Base-by-base conservation (phyloP, 2,329 filamentous ascomycete genomes). In the Claviceps fusiformis region DNA sequence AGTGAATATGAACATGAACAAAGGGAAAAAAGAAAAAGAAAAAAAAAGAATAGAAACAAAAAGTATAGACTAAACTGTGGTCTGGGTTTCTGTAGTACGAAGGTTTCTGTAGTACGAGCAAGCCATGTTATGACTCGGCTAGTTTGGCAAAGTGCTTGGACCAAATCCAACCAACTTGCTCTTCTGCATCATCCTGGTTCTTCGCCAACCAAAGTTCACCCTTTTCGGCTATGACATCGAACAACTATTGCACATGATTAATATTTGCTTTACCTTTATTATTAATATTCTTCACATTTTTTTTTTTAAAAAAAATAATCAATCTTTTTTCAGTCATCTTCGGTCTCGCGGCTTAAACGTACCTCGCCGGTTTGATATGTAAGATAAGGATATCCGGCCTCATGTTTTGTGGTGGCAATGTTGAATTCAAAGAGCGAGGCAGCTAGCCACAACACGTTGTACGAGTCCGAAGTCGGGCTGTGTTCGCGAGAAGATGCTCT, bases 351-450 rank as follows among this genome's bases (percentile, higher is more conserved):
- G n/a, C 5, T 39, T 8, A 6, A 50, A 71, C 79, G 64, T 67
- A 86, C 84, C 75, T 98, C 93, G 60, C 93, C 93, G 54, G 91
- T 88, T 61, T 92, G 88, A 71, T 98, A 98, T 48, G 90, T 93
- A 58, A 98, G 75, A 68, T 98, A 98, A 24, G 92, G 91, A 70
- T 95, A 97, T 29, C 93, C 93, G 57, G 87, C 92, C 71, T 97
- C 93, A 56, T 88, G 84, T 62, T 95, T 89, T 31, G 90, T 87
- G 29, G 87, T 89, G 65, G 92, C 88, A 65, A 97, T 97, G 64
- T 95, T 95, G 73, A 97, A 98, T 68, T 97, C 91, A 66, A 95
- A 97, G 37, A 97, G 79, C 62, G 89, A 95, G 24, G 92, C 93
- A 15, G 91, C 93, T 19, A 96, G 77, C 77, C 95, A 98, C 49